Evolutionary conservation across 495 filamentous ascomycete species (phyloP).

Genomic region (Penicillium mononematosum): DNA sequence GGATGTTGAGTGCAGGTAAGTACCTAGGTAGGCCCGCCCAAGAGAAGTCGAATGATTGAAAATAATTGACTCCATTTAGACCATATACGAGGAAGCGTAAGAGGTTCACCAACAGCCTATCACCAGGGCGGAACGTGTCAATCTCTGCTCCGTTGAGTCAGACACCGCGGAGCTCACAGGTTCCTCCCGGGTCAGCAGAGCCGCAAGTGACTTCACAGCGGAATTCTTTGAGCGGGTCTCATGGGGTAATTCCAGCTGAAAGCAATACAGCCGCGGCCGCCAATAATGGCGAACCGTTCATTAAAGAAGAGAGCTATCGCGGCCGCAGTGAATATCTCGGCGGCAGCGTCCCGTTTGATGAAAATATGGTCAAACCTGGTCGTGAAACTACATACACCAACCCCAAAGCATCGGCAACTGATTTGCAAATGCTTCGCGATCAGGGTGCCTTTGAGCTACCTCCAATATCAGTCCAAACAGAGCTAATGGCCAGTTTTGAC

Average conservation of each 20-base stretch:
- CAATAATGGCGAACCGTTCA: constrained; percentile 22
- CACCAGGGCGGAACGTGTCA: constrained; percentile 19
- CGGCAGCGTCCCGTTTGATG: constrained; percentile 33
- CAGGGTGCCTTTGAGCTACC: constrained; percentile 31
- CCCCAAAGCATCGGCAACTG: constrained; percentile 25
- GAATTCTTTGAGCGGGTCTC: constrained; percentile 7
- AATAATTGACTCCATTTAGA: constrained; percentile 8
- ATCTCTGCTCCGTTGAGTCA: constrained; percentile 22
- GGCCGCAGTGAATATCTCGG: constrained; percentile 32
- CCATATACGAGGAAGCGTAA: constrained; percentile 34
- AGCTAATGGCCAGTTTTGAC: constrained; percentile 28
- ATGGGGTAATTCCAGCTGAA: constrained; percentile 6
- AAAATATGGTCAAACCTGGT: constrained; percentile 35
- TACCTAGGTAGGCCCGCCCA: not conserved
- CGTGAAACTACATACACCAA: constrained; percentile 30
- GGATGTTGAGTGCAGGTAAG: constrained; percentile 31
- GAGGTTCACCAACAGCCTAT: constrained; percentile 32
- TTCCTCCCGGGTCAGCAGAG: constrained; percentile 19
- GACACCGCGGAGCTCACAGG: constrained; percentile 21
- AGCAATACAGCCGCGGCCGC: not conserved
- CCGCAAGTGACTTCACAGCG: constrained; percentile 5
- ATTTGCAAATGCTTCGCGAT: constrained; percentile 31
- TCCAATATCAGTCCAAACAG: constrained; percentile 25
- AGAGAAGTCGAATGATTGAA: not conserved
- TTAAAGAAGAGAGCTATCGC: constrained; percentile 34